Base-by-base conservation (phyloP, 1,139 yeast genomes). In the Geotrichum cucujoidarum region DNA sequence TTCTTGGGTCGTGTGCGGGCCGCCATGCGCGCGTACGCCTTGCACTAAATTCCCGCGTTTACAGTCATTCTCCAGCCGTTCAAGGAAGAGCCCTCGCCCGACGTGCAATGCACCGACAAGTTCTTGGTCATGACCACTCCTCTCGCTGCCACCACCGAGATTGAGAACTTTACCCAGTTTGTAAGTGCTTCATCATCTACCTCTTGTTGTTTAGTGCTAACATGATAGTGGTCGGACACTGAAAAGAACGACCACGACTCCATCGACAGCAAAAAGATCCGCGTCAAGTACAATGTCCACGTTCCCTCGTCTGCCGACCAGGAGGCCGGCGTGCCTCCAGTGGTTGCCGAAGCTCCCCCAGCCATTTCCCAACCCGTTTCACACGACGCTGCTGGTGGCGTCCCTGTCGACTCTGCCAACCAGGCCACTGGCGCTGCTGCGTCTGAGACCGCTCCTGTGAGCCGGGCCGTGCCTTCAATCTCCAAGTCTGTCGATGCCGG, bases 21-120 rank as follows among this genome's bases (percentile, higher is more conserved):
- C n/a, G n/a, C n/a, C n/a, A n/a, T n/a, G n/a, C n/a, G n/a, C n/a
- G n/a, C n/a, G n/a, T n/a, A n/a, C n/a, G n/a, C n/a, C n/a, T n/a
- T n/a, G n/a, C n/a, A n/a, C 17, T 43, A 14, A 36, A 7, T 18
- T 2, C 32, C 11, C 31, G 11, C 20, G 10, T 24, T 22, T 49
- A 11, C 48, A 57, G 61, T 92, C 57, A 87, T 88, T 60, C 81
- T 89, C 55, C 90, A 90, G 66, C 95, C 95, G 10, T 75, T 84
- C 60, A 72, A 81, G 49, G 82, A 81, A 59, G 89, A 86, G 53
- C 90, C 94, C 52, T 74, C 81, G 10, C 68, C 77, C 45, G 87
- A 80, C 60, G 78, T 76, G 69, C 83, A 83, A 69, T 84, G 95
- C 68, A 85, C 83, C 67, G 97, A 92, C 70, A 92, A 92, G 71